Base-by-base conservation (phyloP, 169 alveolate species). In the Plasmodium chabaudi region DNA sequence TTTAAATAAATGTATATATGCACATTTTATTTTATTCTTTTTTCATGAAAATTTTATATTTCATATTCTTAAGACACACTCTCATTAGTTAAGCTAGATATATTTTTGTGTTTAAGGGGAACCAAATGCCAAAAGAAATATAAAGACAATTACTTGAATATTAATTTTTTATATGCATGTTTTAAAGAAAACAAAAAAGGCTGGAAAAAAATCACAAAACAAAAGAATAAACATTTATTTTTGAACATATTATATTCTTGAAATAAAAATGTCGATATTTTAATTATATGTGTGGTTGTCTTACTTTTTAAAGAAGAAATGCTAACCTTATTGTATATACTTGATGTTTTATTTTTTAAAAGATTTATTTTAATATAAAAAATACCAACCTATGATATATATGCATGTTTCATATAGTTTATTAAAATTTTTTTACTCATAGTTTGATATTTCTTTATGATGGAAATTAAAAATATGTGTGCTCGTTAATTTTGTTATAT, bases 181-280 rank as follows among this genome's bases (percentile, higher is more conserved):
- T 51, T 51, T 10, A 47, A 47, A 47, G 13, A 47, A 47, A 13
- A 10, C 56, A 47, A 47, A 47, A 47, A 10, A 47, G 1, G 9
- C 13, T 47, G 56, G 13, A 47, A 47, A 13, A 47, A 47, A 13
- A 47, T 21, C 25, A 21, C 25, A 21, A 34, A 34, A 34, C 3
- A 34, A 61, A 77, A 65, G 72, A 27, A 65, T 46, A 68, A 34
- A 19, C 34, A 68, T 57, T 47, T 57, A 69, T 10, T 55, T 55
- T 55, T 55, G 21, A 55, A 12, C 10, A 55, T 9, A n/a, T 15
- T 15, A 55, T 15, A n/a, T 15, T 55, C 10, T 55, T 15, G 17
- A 12, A 55, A 55, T 55, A 55, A 55, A 15, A 15, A n/a, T 55
- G 10, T 5, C 15, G 9, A 55, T 15, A 55, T 55, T 55, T n/a